A percentile compares a stretch with the other conserved stretches of the same genome.
These are phyloP conservation scores for Gonapodya prolifera DNA, from an alignment of 192 early-diverging fungal genomes.

Conservation along the genomic window DNA sequence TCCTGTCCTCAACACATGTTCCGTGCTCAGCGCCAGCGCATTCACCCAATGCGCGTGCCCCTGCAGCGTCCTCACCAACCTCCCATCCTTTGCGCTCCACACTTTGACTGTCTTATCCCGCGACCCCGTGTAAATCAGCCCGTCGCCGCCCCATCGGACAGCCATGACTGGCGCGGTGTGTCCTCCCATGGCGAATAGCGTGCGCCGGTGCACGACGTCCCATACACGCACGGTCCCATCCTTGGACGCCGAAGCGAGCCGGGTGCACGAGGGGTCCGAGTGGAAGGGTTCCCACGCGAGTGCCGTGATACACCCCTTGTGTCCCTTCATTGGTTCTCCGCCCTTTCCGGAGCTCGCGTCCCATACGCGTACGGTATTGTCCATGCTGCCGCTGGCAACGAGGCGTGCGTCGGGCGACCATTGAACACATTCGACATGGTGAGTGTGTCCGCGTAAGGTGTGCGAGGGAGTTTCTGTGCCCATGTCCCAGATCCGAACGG, in stretches of 20 bases:
- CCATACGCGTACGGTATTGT: slow-evolving; percentile 81
- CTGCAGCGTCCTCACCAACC: slow-evolving; percentile 64
- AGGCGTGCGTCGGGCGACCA: slow-evolving; percentile 83
- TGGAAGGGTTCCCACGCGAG: slow-evolving; percentile 92
- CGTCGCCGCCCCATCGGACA: slow-evolving; percentile 94
- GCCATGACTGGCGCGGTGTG: slow-evolving; percentile 91
- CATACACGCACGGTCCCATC: slow-evolving; percentile 89
- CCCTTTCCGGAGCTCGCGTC: slow-evolving; percentile 73
- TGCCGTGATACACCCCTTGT: slow-evolving; percentile 79
- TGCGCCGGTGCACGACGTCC: slow-evolving; percentile 66
- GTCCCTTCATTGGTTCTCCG: slow-evolving; percentile 66
- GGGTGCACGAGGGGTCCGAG: slow-evolving; percentile 61
- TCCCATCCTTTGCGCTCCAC: slow-evolving; percentile 70
- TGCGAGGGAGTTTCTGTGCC: slow-evolving; percentile 86
- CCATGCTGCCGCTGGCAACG: slow-evolving; percentile 90
- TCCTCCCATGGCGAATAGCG: slow-evolving; percentile 63
- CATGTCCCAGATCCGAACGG: slow-evolving; percentile 94
- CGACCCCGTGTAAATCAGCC: slow-evolving; percentile 80
- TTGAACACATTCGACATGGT: slow-evolving; percentile 85
- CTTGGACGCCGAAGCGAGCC: slow-evolving; percentile 81
- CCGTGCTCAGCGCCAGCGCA: slow-evolving; percentile 79
- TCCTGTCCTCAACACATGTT: slow-evolving; percentile 81
- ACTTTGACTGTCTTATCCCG: slow-evolving; percentile 94
- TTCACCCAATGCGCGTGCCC: slow-evolving; percentile 99
- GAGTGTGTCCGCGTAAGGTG: slow-evolving; percentile 64